A percentile compares a stretch with the other conserved stretches of the same genome.
Evolutionary conservation across 805 yeast genomes (phyloP).

Genomic region (Kluyveromyces wickerhamii): DNA sequence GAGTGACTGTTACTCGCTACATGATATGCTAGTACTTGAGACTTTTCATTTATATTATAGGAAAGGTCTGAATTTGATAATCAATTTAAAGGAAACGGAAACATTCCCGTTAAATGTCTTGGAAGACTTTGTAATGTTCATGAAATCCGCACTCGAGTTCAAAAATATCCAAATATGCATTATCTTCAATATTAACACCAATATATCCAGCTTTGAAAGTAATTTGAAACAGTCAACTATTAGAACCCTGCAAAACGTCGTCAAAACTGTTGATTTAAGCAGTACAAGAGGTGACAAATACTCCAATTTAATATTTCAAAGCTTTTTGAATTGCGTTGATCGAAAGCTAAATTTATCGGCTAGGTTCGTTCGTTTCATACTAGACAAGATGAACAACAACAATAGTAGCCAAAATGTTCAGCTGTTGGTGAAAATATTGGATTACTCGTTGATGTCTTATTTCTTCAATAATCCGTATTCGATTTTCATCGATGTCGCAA

Average conservation of each 20-base stretch:
- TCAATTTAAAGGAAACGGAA: constrained; percentile 30
- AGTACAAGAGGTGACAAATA: constrained; percentile 28
- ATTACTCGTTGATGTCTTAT: constrained; percentile 29
- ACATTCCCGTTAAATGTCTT: constrained; percentile 23
- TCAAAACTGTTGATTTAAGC: constrained; percentile 24
- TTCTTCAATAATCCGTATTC: constrained; percentile 30
- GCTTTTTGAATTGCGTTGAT: constrained; percentile 29
- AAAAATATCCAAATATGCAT: constrained; percentile 22
- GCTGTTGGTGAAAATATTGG: constrained; percentile 25
- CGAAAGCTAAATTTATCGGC: constrained; percentile 28
- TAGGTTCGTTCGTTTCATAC: constrained; percentile 23
- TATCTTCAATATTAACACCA: constrained; percentile 28
- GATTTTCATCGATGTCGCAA: constrained; percentile 29
- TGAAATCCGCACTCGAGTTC: constrained; percentile 22
- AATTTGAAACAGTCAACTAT: constrained; percentile 27
- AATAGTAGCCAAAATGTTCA: constrained; percentile 27
- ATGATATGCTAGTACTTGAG: constrained; percentile 28
- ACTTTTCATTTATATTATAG: constrained; percentile 23
- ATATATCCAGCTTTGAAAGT: constrained; percentile 27
- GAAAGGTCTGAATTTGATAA: constrained; percentile 21
- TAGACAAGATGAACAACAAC: constrained; percentile 26
- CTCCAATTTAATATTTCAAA: constrained; percentile 27
- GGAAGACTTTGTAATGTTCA: constrained; percentile 22
- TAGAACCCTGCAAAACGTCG: constrained; percentile 23
- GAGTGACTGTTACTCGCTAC: too few species aligned